Conservation (phyloP, 352 stramenopile species). For the Phytophthora melonis region DNA sequence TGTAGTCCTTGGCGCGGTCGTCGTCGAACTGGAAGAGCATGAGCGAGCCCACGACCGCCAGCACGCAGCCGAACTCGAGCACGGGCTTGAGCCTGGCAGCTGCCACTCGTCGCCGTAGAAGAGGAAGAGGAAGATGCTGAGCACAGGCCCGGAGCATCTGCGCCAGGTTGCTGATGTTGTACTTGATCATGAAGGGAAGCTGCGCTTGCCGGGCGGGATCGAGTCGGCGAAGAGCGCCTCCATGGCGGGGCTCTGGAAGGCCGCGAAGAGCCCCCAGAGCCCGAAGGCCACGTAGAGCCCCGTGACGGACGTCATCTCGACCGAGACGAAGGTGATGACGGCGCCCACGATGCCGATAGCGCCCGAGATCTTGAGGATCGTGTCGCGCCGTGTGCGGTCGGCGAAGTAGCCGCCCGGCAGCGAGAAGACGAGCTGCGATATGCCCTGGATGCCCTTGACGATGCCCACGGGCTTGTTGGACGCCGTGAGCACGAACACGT, state of each 20-base stretch:
- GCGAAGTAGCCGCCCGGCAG: constrained; percentile 73
- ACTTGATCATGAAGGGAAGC: constrained; percentile 86
- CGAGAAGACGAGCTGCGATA: constrained; percentile 80
- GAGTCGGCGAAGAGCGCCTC: constrained; percentile 83
- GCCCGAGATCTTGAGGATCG: constrained; percentile 69
- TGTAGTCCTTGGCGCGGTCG: constrained; percentile 60
- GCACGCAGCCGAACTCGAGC: constrained; percentile 64
- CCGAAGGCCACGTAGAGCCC: constrained; percentile 72
- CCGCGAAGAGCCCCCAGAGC: constrained; percentile 74
- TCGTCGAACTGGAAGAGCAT: constrained; percentile 71
- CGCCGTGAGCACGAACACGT: constrained; percentile 77
- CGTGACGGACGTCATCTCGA: constrained; percentile 53
- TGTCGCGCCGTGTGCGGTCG: constrained; percentile 75
- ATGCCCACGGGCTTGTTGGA: constrained; percentile 84
- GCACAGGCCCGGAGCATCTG: constrained; percentile 63
- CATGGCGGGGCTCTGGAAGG: constrained; percentile 74
- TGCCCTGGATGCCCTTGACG: constrained; percentile 85
- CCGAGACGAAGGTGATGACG: constrained; percentile 65
- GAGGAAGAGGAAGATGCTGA: constrained; percentile 70
- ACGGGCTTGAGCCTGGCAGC: constrained; percentile 58
- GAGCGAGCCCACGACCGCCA: constrained; percentile 57
- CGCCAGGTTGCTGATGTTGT: constrained; percentile 79
- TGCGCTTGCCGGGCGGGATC: constrained; percentile 70
- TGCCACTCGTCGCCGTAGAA: constrained; percentile 76
- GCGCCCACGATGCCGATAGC: constrained; percentile 55